Percentiles rank a stretch among this genome's conserved stretches.
phyloP scores from a whole-genome alignment of 2,329 filamentous ascomycete genomes.

The Aspergillus jensenii region DNA sequence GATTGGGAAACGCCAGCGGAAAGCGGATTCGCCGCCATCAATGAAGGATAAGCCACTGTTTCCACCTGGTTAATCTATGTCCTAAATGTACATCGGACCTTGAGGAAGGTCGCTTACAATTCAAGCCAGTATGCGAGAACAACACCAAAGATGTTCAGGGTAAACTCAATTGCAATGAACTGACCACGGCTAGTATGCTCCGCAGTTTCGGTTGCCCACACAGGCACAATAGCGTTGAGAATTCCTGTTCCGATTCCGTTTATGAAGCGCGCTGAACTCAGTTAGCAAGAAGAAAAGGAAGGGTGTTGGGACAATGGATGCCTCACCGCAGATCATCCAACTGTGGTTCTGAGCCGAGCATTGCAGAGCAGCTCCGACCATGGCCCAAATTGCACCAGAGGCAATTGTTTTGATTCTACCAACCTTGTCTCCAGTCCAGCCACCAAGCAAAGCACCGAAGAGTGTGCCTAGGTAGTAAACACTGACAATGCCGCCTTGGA shows the following conservation, averaged over 20 bases:
- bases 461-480: conserved; percentile 63
- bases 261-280: conserved; percentile 51
- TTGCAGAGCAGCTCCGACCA: conserved; percentile 64
- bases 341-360: conserved; percentile 63
- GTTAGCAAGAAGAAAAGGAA: neutral
- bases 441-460: conserved; percentile 62
- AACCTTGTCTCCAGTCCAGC: conserved; percentile 62
- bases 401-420: conserved; percentile 66
- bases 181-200: conserved; percentile 67
- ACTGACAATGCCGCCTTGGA: conserved; percentile 64
- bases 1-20: conserved; percentile 68
- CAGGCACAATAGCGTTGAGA: conserved; percentile 68
- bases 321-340: conserved; percentile 68
- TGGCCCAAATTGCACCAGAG: conserved; percentile 57
- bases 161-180: conserved; percentile 72
- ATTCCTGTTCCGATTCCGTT: conserved; percentile 70
- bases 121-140: conserved; percentile 63
- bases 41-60: conserved; percentile 59
- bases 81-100: too few relatives aligned
- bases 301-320: neutral
- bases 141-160: conserved; percentile 70
- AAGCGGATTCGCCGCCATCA: conserved; percentile 56
- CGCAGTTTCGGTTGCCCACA: conserved; percentile 70
- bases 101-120: conserved; percentile 39
- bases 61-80: neutral